These are phyloP conservation scores for Tausonia pullulans DNA, from an alignment of 1,284 basidiomycete species.

Conservation along the genomic window DNA sequence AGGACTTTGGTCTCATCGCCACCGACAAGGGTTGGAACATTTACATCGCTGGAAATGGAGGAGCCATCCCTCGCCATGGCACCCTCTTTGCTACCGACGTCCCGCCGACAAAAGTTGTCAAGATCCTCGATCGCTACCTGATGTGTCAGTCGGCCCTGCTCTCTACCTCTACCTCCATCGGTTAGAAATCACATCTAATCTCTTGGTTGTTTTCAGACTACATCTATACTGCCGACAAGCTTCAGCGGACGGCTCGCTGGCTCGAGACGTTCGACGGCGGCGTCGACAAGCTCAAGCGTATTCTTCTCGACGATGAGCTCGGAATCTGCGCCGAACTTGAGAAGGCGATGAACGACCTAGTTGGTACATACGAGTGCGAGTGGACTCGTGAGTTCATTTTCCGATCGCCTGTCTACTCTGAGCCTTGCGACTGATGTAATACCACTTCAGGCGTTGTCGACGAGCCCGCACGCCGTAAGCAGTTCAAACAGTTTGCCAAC, in stretches of 20 bases:
- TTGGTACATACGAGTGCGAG: constrained; percentile 58
- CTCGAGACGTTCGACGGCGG: constrained; percentile 60
- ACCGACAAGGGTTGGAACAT: constrained; percentile 70
- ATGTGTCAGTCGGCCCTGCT: constrained; percentile 29
- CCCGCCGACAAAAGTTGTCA: constrained; percentile 50
- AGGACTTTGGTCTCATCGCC: constrained; percentile 67
- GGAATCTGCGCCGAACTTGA: constrained; percentile 64
- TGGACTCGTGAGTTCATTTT: constrained; percentile 40
- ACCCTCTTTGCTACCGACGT: constrained; percentile 47
- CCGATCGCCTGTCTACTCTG: neutral
- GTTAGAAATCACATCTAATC: constrained; percentile 15
- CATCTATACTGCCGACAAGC: constrained; percentile 56
- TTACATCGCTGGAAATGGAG: constrained; percentile 63
- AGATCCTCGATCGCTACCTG: constrained; percentile 57
- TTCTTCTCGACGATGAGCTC: constrained; percentile 62
- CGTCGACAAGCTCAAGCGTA: constrained; percentile 52
- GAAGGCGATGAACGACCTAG: constrained; percentile 53
- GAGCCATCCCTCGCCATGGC: constrained; percentile 52
- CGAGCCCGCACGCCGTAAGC: constrained; percentile 44
- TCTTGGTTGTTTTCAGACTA: constrained; percentile 40
- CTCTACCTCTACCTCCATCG: neutral
- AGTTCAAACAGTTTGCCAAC: constrained; percentile 60
- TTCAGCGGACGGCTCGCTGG: constrained; percentile 63
- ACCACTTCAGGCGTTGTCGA: constrained; percentile 41
- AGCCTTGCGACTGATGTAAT: neutral